Evolutionary conservation across 129 eudicot genomes (phyloP), one percentile per base, ranked within the genome.

Genomic region (Logfia minima): DNA sequence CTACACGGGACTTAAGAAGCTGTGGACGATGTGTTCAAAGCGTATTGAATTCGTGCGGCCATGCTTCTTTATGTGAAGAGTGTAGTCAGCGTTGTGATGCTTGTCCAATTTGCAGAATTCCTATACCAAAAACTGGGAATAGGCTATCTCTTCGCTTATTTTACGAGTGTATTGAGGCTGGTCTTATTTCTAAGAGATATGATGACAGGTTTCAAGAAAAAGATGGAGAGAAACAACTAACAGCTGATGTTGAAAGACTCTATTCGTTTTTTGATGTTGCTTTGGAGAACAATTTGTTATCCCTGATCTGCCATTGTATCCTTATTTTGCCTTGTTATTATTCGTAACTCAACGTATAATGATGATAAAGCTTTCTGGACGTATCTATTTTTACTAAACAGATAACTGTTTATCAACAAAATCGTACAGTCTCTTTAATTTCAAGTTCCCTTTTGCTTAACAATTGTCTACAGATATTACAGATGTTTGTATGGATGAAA

Each of bases 401-500:
- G 69, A 34, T 32, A n/a, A 66, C 32, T 37, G 65, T 53, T 39
- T 2, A 0, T 23, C 72, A n/a, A 9, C 18, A 28, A 34, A 56
- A 13, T 31, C 9, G 18, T 75, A 66, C 72, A 29, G 21, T 65
- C 75, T 32, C n/a, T 68, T 70, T 29, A 21, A 65, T 74, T 60
- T 18, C 6, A 21, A 22, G 29, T 70, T 61, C 0, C 17, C 35
- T 77, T 76, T 81, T 75, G 88, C 92, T 95, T 88, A 86, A 95
- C 85, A 35, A 59, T 63, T 43, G 67, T 34, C 8, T 74, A 84
- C 88, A 95, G 99, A 95, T 95, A 89, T 91, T 78, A 88, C 96
- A 76, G 94, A 91, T 89, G 97, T 95, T 53, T 95, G 99, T 74
- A 95, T 95, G 99, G 97, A 95, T 88, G 97, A 95, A 89, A 95